Evolutionary conservation across 192 early-diverging fungal species (phyloP), one percentile per base, ranked within the genome.

Genomic region (Chytriomyces sp.): DNA sequence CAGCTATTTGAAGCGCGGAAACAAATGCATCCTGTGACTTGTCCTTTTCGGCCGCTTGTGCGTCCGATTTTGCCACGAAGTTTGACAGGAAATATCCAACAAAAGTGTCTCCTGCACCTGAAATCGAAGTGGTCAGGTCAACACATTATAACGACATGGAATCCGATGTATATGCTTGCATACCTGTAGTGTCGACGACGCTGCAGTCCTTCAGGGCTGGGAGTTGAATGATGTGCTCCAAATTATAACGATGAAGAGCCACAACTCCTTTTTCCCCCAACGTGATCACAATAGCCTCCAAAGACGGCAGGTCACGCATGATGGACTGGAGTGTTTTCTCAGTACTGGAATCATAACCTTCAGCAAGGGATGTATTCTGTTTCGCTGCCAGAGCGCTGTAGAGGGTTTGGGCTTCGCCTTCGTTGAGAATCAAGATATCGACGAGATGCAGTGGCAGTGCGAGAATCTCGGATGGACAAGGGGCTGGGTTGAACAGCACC

Each of bases 401-500:
- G 14, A 93, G 62, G 22, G 64, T 73, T 3, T 75, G 62, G 0
- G 92, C 87, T 73, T 98, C 95, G 14, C 79, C 81, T 72, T 93
- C 89, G 75, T 98, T 98, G 52, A 95, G 75, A 2, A 96, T 80
- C 59, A 98, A 78, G 33, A 93, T 83, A 63, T 93, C 89, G 5
- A 91, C 89, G 34, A 82, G 52, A 17, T 91, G 79, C 39, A 81
- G 39, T 3, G 57, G 44, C 3, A 63, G 58, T 40, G 72, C 0
- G 77, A 83, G 61, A 81, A 90, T 65, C 76, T 63, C 39, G 61
- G 64, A 31, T 69, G 75, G 75, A 74, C 94, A 85, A 12, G 95
- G 95, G 3, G 95, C 91, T 0, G 95, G 93, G 74, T 98, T 98
- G 76, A 92, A 91, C 59, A 91, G 76, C 4, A 93, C 80, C 52